phyloP scores from a whole-genome alignment of 352 stramenopile species.

The Phytopythium ostracodes region DNA sequence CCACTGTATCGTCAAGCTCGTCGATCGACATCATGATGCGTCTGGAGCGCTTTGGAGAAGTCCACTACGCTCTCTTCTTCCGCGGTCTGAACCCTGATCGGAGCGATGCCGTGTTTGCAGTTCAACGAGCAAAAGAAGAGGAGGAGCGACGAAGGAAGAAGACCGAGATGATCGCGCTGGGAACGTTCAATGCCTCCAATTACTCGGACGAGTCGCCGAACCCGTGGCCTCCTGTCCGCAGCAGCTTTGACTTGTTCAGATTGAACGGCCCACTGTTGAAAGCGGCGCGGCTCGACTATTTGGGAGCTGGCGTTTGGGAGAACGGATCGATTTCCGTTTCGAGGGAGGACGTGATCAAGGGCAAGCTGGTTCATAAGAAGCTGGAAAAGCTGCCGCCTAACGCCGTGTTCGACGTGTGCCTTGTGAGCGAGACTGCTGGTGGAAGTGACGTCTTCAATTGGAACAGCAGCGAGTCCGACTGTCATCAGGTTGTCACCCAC shows the following conservation, averaged over 20 bases:
- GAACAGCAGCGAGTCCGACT: slow-evolving; percentile 24
- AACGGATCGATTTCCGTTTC: slow-evolving; percentile 76
- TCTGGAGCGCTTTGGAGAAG: slow-evolving; percentile 54
- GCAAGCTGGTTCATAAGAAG: slow-evolving; percentile 45
- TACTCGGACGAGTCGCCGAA: slow-evolving; percentile 8
- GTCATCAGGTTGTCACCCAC: slow-evolving; percentile 53
- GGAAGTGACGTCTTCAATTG: slow-evolving; percentile 67
- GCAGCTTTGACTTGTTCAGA: slow-evolving; percentile 32
- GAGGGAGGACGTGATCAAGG: slow-evolving; percentile 54
- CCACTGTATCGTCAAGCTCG: slow-evolving; percentile 36
- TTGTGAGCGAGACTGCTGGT: slow-evolving; percentile 64
- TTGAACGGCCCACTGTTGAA: slow-evolving; percentile 55
- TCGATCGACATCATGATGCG: slow-evolving; percentile 49
- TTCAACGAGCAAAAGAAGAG: slow-evolving; percentile 9
- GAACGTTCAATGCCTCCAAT: slow-evolving; percentile 15
- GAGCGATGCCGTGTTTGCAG: slow-evolving; percentile 15
- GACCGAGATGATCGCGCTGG: slow-evolving; percentile 3
- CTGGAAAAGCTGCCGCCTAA: slow-evolving; percentile 62
- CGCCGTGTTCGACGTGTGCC: slow-evolving; percentile 67
- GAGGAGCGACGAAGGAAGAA: slow-evolving; percentile 7
- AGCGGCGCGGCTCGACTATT: slow-evolving; percentile 38
- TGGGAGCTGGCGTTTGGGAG: slow-evolving; percentile 61
- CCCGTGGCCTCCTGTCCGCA: slow-evolving; percentile 47
- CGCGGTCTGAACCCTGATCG: slow-evolving; percentile 40
- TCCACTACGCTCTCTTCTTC: slow-evolving; percentile 79